Conservation (phyloP, 768 basidiomycete species). For the Amyloporia xantha region DNA sequence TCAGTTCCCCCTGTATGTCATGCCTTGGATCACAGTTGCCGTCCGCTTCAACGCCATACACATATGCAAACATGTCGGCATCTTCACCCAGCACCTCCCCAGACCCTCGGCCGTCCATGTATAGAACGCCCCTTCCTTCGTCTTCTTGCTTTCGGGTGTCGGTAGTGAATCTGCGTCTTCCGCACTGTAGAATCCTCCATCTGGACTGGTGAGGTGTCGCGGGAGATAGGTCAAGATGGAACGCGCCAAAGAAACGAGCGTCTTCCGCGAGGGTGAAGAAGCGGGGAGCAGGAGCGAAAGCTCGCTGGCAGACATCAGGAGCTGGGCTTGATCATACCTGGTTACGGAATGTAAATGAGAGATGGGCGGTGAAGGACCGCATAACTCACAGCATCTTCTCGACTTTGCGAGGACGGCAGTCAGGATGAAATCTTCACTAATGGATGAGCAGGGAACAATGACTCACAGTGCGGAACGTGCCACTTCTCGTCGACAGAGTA, state of each 20-base stretch:
- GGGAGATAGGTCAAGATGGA: constrained; percentile 23
- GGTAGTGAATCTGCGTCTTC: constrained; percentile 37
- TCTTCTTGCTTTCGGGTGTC: constrained; percentile 18
- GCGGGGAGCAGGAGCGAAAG: constrained; percentile 15
- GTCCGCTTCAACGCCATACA: constrained; percentile 28
- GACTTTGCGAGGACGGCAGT: constrained; percentile 17
- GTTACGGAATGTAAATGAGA: not conserved
- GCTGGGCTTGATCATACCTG: constrained; percentile 35
- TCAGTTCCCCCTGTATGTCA: constrained; percentile 33
- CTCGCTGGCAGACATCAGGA: constrained; percentile 19
- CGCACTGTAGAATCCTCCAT: constrained; percentile 32
- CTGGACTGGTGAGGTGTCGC: constrained; percentile 27
- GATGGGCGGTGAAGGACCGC: not conserved
- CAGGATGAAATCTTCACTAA: not conserved
- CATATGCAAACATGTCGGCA: constrained; percentile 23
- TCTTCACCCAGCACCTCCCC: constrained; percentile 26
- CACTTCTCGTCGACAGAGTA: constrained; percentile 36
- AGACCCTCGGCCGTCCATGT: constrained; percentile 30
- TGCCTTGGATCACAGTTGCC: constrained; percentile 32
- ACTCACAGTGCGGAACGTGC: constrained; percentile 34
- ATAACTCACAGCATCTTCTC: constrained; percentile 29
- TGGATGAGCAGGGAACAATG: not conserved
- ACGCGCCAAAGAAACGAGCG: not conserved
- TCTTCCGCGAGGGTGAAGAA: constrained; percentile 1
- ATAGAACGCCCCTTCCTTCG: constrained; percentile 34